Percentiles rank a stretch among this genome's conserved stretches.
Evolutionary conservation across 306 rosid species (phyloP).

Genomic region (Carpinus viminea): DNA sequence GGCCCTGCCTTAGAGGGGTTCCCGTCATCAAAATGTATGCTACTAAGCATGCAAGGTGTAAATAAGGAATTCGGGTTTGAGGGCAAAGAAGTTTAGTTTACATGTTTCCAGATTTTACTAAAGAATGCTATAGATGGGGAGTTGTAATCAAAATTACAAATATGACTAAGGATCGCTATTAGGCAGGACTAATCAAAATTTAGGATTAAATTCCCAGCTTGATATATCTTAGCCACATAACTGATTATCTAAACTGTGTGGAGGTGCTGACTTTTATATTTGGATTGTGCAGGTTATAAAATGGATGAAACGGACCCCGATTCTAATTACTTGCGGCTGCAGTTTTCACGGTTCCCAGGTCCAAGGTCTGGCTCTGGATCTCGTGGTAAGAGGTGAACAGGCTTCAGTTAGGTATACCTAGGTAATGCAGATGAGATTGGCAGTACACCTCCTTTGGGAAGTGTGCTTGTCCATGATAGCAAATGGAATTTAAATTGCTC

Average conservation of each 20-base stretch:
- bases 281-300: slow-evolving; percentile 60
- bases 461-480: slow-evolving; percentile 14
- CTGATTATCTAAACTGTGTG: not conserved
- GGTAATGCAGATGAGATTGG: slow-evolving; percentile 28
- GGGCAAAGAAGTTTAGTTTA: not conserved
- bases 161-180: not conserved
- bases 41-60: not conserved
- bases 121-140: not conserved
- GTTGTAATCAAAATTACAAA: not conserved
- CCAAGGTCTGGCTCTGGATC: slow-evolving; percentile 67
- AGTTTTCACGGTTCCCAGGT: slow-evolving; percentile 91
- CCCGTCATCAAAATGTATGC: not conserved
- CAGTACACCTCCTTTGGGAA: slow-evolving; percentile 11
- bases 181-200: not conserved
- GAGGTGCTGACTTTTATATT: slow-evolving; percentile 37
- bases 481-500: slow-evolving; percentile 26
- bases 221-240: slow-evolving; percentile 1
- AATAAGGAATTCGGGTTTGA: not conserved
- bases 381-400: slow-evolving; percentile 67
- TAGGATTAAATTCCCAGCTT: slow-evolving; percentile 1
- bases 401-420: slow-evolving; percentile 22
- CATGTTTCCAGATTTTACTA: not conserved
- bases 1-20: too few relatives aligned
- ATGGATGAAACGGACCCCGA: slow-evolving; percentile 68
- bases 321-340: slow-evolving; percentile 74